Conservation (phyloP, 371 early-diverging fungal genomes). For the Apophysomyces variabilis region DNA sequence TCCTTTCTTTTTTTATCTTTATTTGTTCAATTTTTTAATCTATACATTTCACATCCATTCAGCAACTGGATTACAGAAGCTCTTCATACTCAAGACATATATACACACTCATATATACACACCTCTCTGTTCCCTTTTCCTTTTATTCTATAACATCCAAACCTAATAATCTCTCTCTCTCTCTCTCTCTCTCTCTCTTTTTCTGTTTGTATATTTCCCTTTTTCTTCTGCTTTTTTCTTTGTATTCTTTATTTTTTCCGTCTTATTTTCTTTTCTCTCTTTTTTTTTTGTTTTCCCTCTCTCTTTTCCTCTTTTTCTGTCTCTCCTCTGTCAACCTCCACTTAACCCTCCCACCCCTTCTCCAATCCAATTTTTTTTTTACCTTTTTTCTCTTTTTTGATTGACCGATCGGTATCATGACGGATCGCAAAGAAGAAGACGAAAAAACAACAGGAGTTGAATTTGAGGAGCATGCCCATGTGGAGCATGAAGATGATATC, state of each 20-base stretch:
- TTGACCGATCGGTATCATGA: not conserved
- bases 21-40: not conserved
- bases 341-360: not conserved
- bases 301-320: not conserved
- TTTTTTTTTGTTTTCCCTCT: not conserved
- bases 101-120: not conserved
- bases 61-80: no score
- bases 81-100: not conserved
- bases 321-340: not conserved
- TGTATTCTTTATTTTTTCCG: not conserved
- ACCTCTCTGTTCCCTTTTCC: no score
- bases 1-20: not conserved
- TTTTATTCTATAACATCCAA: no score
- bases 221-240: not conserved
- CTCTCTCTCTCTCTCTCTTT: not conserved
- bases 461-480: slow-evolving; percentile 63
- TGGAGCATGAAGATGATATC: slow-evolving; percentile 70
- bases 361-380: not conserved
- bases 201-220: not conserved
- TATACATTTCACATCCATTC: not conserved
- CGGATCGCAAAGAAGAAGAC: slow-evolving; percentile 13
- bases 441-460: slow-evolving; percentile 22
- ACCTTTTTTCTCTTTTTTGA: not conserved
- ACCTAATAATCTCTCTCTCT: not conserved
- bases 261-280: not conserved